A percentile compares a stretch with the other conserved stretches of the same genome.
phyloP scores from a whole-genome alignment of 305 asterid genomes.

The Nicotiana rustica region DNA sequence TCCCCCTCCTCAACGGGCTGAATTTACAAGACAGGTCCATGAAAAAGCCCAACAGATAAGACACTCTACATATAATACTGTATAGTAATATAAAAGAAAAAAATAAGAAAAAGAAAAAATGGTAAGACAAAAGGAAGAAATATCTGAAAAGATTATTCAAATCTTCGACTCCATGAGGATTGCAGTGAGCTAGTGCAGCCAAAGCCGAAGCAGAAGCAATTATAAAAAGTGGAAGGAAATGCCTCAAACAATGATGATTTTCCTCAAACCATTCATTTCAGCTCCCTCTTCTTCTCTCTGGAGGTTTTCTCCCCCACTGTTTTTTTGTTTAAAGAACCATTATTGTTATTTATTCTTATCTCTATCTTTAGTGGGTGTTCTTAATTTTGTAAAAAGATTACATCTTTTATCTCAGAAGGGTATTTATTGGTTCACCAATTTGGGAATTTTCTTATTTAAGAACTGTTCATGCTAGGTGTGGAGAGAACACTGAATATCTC shows the following conservation, averaged over 20 bases:
- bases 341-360: neutral
- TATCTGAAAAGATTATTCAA: neutral
- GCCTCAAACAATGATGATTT: constrained; percentile 63
- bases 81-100: too few relatives aligned
- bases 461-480: neutral
- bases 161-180: neutral
- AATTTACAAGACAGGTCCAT: too few relatives aligned
- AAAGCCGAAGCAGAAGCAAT: neutral
- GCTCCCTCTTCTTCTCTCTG: constrained; percentile 64
- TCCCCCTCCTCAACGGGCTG: too few relatives aligned
- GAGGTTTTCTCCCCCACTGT: constrained; percentile 50
- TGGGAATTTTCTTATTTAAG: constrained; percentile 13
- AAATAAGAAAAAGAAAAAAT: too few relatives aligned
- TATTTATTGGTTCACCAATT: neutral
- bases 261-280: constrained; percentile 69
- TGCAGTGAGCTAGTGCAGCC: neutral
- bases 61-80: too few relatives aligned
- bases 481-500: neutral
- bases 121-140: neutral
- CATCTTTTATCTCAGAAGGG: neutral
- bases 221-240: constrained; percentile 40
- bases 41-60: too few relatives aligned
- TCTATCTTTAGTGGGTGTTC: neutral
- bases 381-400: neutral
- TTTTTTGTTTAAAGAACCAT: neutral